phyloP scores from a whole-genome alignment of 2,329 filamentous ascomycete genomes.

The Metarhizium anisopliae region DNA sequence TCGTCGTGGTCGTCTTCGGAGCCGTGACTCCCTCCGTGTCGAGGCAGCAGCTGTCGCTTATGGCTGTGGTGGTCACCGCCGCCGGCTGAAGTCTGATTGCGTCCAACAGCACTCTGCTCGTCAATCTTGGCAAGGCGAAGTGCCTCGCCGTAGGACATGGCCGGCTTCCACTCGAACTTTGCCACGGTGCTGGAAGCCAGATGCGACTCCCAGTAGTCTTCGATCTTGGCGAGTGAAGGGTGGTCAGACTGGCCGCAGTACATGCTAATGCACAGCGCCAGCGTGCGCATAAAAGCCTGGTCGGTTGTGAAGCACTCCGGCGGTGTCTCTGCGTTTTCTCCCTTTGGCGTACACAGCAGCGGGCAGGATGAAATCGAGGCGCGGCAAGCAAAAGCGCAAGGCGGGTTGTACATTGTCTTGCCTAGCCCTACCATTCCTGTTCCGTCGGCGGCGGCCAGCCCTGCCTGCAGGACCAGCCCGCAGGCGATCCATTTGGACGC shows the following conservation, averaged over 20 bases:
- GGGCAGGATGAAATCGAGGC: constrained; percentile 15
- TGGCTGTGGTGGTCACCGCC: neutral
- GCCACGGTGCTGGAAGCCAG: constrained; percentile 19
- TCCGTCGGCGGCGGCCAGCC: neutral
- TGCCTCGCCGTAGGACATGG: constrained; percentile 19
- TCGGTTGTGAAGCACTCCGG: constrained; percentile 21
- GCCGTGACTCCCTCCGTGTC: neutral
- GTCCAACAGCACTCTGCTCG: constrained; percentile 7
- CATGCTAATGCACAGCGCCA: constrained; percentile 25
- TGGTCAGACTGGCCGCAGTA: constrained; percentile 18
- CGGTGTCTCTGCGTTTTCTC: constrained; percentile 11
- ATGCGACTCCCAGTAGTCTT: constrained; percentile 21
- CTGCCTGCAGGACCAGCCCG: neutral
- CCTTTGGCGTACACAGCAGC: constrained; percentile 21
- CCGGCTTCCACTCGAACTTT: constrained; percentile 13
- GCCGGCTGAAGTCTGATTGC: neutral
- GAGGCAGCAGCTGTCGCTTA: neutral
- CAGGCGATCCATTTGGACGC: neutral
- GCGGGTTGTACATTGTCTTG: constrained; percentile 25
- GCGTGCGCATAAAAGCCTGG: constrained; percentile 19
- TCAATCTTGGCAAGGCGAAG: constrained; percentile 13
- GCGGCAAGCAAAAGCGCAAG: constrained; percentile 27
- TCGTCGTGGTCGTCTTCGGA: neutral
- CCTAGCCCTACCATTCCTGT: constrained; percentile 20
- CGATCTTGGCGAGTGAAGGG: constrained; percentile 9